Evolutionary conservation across 805 yeast species (phyloP).

Genomic region (Wickerhamiella galacta): DNA sequence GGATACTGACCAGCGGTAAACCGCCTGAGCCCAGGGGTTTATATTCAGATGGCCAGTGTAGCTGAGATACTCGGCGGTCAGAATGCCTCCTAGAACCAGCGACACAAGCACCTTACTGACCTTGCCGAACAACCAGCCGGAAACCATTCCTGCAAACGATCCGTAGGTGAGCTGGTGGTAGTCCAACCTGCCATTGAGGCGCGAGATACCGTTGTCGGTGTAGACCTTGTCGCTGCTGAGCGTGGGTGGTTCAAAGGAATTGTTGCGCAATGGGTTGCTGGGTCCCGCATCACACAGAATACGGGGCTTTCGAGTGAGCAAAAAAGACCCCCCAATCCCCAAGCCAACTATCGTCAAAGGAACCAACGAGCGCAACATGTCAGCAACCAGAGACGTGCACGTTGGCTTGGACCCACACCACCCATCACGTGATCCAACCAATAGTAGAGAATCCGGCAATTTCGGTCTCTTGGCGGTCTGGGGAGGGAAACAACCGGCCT

Average conservation of each 20-base stretch:
- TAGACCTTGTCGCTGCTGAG: not conserved
- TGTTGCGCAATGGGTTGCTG: not conserved
- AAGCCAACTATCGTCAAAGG: too few species aligned
- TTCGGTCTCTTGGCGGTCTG: too few species aligned
- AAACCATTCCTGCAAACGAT: conserved; percentile 39
- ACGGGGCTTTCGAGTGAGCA: too few species aligned
- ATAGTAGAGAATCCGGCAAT: too few species aligned
- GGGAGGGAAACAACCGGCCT: too few species aligned
- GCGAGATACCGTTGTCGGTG: conserved; percentile 9
- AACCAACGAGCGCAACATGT: too few species aligned
- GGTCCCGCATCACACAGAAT: not conserved
- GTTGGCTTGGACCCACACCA: too few species aligned
- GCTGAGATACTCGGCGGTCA: conserved; percentile 37
- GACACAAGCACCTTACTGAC: conserved; percentile 37
- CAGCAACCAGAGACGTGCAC: too few species aligned
- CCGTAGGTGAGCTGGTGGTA: conserved; percentile 50
- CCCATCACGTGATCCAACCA: too few species aligned
- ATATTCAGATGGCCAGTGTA: conserved; percentile 29
- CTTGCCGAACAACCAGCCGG: conserved; percentile 47
- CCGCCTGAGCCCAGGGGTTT: conserved; percentile 10
- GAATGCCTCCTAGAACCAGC: conserved; percentile 29
- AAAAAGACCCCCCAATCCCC: too few species aligned
- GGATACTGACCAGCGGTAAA: conserved; percentile 18
- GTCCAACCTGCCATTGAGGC: conserved; percentile 24
- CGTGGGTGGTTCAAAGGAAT: not conserved